Conservation (phyloP, 768 basidiomycete genomes). For the Leccinellum albellum region DNA sequence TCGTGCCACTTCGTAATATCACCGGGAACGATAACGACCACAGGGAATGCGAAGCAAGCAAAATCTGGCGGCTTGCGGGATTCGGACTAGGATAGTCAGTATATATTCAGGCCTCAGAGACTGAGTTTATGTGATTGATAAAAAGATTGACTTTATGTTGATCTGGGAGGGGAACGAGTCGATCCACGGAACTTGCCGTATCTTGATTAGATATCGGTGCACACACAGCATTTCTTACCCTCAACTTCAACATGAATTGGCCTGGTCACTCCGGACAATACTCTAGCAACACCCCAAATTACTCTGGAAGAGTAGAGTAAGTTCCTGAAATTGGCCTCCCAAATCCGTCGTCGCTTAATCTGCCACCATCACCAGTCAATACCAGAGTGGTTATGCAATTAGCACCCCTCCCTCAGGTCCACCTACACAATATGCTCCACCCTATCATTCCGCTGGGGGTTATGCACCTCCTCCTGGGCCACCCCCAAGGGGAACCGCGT, state of each 20-base stretch:
- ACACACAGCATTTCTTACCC: not conserved
- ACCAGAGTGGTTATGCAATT: slow-evolving; percentile 34
- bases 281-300: not conserved
- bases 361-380: slow-evolving; percentile 31
- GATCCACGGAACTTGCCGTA: not conserved
- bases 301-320: slow-evolving; percentile 9
- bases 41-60: no score
- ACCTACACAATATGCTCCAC: not conserved
- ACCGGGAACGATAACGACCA: no score
- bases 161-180: no score
- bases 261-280: slow-evolving; percentile 2
- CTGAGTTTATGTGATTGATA: no score
- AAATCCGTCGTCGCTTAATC: not conserved
- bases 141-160: no score
- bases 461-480: slow-evolving; percentile 17
- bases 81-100: no score
- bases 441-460: slow-evolving; percentile 9
- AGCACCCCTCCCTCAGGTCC: slow-evolving; percentile 10
- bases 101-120: no score
- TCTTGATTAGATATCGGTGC: no score
- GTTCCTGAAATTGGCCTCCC: not conserved
- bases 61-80: no score
- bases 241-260: not conserved
- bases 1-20: no score
- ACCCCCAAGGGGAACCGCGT: slow-evolving; percentile 9